Evolutionary conservation across 768 basidiomycete genomes (phyloP).

Genomic region (Russula griseocarnosa): DNA sequence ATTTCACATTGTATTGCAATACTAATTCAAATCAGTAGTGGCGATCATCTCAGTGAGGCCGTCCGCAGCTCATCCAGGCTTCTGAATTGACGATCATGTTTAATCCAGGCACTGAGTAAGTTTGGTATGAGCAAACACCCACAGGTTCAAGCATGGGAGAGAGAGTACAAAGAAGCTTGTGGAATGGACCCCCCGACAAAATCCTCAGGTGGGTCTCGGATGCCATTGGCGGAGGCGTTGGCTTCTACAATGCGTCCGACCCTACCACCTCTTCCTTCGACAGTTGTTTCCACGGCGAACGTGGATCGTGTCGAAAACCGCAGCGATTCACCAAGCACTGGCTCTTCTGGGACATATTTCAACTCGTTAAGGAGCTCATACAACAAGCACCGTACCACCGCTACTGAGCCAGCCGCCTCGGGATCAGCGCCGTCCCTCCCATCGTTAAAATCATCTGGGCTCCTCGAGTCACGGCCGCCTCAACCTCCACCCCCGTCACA

Average conservation of each 20-base stretch:
- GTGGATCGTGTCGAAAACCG: slow-evolving; percentile 20
- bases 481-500: slow-evolving; percentile 11
- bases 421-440: slow-evolving; percentile 47
- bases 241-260: slow-evolving; percentile 11
- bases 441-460: slow-evolving; percentile 69
- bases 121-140: slow-evolving; percentile 56
- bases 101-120: slow-evolving; percentile 57
- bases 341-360: slow-evolving; percentile 16
- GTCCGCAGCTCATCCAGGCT: slow-evolving; percentile 27
- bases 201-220: neutral
- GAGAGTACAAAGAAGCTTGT: slow-evolving; percentile 62
- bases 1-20: slow-evolving; percentile 26
- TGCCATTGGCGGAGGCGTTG: slow-evolving; percentile 9
- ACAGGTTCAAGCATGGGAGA: slow-evolving; percentile 53
- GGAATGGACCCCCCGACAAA: slow-evolving; percentile 49
- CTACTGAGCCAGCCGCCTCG: slow-evolving; percentile 19
- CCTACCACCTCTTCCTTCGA: slow-evolving; percentile 6
- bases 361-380: slow-evolving; percentile 22
- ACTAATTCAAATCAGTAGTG: slow-evolving; percentile 55
- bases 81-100: neutral
- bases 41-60: slow-evolving; percentile 56
- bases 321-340: slow-evolving; percentile 15
- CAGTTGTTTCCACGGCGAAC: neutral
- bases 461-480: slow-evolving; percentile 54
- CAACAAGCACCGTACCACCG: slow-evolving; percentile 16